A percentile compares a stretch with the other conserved stretches of the same genome.
Conservation (phyloP, 1,284 basidiomycete genomes). For the Cystobasidiaceae sp. region DNA sequence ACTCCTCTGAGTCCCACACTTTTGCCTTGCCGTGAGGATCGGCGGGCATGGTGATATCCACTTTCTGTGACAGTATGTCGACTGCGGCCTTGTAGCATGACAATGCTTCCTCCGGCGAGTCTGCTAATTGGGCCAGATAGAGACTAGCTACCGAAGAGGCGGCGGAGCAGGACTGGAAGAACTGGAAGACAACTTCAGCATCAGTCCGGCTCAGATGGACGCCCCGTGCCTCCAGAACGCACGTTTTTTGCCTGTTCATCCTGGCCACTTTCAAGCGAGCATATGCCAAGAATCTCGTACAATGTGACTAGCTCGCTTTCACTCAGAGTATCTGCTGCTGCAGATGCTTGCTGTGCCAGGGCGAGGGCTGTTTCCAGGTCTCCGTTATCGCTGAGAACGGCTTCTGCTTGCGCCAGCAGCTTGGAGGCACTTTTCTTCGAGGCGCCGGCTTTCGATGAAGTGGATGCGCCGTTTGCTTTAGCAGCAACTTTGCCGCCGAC, state of each 20-base stretch:
- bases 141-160: conserved; percentile 72
- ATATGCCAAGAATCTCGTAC: conserved; percentile 40
- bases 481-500: not conserved
- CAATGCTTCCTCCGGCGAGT: conserved; percentile 70
- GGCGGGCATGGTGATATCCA: conserved; percentile 48
- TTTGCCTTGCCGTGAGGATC: conserved; percentile 37
- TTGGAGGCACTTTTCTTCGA: conserved; percentile 49
- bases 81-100: conserved; percentile 74
- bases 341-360: conserved; percentile 65
- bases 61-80: conserved; percentile 62
- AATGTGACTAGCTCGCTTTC: conserved; percentile 34
- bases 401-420: conserved; percentile 66
- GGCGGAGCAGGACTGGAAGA: conserved; percentile 57
- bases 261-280: conserved; percentile 60
- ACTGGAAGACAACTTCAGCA: too few relatives aligned
- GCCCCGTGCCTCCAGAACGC: too few relatives aligned
- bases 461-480: not conserved
- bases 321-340: conserved; percentile 60
- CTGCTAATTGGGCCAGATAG: conserved; percentile 80
- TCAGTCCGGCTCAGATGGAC: too few relatives aligned
- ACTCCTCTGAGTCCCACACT: conserved; percentile 50
- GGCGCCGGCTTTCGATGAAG: not conserved
- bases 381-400: conserved; percentile 66
- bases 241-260: conserved; percentile 67
- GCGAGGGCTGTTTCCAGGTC: conserved; percentile 74